Evolutionary conservation across 768 basidiomycete genomes (phyloP), one percentile per base, ranked within the genome.

Genomic region (Heimioporus sp.): DNA sequence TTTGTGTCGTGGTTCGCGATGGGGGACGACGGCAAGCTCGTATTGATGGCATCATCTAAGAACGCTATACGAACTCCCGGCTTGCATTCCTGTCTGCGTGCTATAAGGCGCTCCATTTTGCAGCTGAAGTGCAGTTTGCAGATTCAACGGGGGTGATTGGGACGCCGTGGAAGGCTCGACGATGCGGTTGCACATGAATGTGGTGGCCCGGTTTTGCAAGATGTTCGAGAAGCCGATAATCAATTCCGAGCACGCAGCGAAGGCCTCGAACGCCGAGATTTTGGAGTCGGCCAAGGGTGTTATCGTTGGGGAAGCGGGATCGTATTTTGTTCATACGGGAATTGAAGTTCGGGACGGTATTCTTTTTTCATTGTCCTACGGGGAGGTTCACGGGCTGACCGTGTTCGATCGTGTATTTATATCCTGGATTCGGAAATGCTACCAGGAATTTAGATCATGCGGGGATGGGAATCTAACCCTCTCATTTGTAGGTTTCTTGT

Each of bases 161-260:
- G 30, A 50, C 19, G 11, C 10, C 37, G 31, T 51, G 48, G 41
- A 50, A 15, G 28, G 50, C n/a, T 37, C 4, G 44, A 45, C 17
- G 38, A 53, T 17, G 2, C 10, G 10, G 21, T 36, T 7, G 32
- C 24, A 11, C 42, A 12, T n/a, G n/a, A 35, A 38, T n/a, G 46
- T 36, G 31, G 48, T 34, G 4, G 34, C 39, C 3, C 31, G 24
- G 17, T 31, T 48, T 39, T 48, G 30, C 46, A 30, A 38, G 46
- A 46, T 13, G 35, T 46, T 55, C 77, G 16, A 37, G 7, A 7
- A 16, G 3, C 21, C 35, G 5, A 37, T 43, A 9, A 16, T 49
- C 8, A 28, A 42, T 21, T 49, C 16, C 1, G 38, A 47, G 20
- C 21, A 47, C 0, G 38, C 32, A 3, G 38, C 31, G 10, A 21